phyloP scores from a whole-genome alignment of 345 rosid species.

The Camelina laxa region DNA sequence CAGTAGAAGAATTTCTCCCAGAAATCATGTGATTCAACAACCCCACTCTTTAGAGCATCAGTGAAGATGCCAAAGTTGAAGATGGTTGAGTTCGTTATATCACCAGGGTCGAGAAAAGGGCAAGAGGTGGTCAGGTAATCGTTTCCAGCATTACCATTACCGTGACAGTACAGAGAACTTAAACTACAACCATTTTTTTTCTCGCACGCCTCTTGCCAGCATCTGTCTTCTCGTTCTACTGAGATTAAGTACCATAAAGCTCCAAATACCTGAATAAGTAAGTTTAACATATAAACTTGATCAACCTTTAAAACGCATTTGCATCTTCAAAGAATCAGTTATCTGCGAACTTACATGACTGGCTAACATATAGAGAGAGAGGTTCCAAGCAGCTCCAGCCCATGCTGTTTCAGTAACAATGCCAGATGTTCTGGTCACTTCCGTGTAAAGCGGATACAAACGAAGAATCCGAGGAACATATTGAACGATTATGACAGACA shows the following conservation, averaged over 20 bases:
- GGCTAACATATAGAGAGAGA: constrained; percentile 45
- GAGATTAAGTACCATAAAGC: constrained; percentile 42
- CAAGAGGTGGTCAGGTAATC: constrained; percentile 27
- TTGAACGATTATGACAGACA: constrained; percentile 23
- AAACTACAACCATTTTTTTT: not conserved
- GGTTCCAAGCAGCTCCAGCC: constrained; percentile 49
- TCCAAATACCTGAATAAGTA: constrained; percentile 38
- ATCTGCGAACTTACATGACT: constrained; percentile 38
- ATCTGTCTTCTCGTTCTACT: constrained; percentile 42
- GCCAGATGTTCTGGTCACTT: constrained; percentile 42
- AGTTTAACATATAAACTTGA: not conserved
- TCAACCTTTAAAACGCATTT: not conserved
- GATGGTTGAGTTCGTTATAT: constrained; percentile 19
- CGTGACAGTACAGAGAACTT: constrained; percentile 9
- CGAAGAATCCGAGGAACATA: constrained; percentile 39
- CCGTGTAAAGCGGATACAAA: constrained; percentile 39
- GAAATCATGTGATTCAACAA: constrained; percentile 42
- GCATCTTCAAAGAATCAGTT: not conserved
- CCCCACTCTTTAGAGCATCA: constrained; percentile 39
- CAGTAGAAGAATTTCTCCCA: constrained; percentile 41
- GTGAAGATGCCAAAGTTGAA: constrained; percentile 44
- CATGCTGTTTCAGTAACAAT: constrained; percentile 47
- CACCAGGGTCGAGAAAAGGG: constrained; percentile 34
- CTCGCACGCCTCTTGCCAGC: constrained; percentile 43
- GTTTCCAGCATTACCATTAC: not conserved